A percentile compares a stretch with the other conserved stretches of the same genome.
phyloP scores from a whole-genome alignment of 2,329 filamentous ascomycete genomes.

The Phyllachora maydis region DNA sequence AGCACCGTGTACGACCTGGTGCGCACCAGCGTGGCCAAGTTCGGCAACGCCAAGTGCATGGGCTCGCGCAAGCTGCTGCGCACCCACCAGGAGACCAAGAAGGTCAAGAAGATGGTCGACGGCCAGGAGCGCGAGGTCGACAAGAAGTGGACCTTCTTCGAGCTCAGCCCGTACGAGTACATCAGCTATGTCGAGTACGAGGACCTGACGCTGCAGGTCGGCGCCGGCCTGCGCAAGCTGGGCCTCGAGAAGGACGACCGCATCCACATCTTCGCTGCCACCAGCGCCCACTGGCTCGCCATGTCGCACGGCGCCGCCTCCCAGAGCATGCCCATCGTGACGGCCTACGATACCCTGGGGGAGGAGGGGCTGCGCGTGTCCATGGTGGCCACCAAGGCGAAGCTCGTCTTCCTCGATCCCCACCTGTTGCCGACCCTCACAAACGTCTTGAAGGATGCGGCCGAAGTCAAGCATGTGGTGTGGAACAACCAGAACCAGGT shows the following conservation, averaged over 20 bases:
- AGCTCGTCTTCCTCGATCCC: conserved; percentile 55
- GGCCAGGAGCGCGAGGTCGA: conserved; percentile 61
- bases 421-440: conserved; percentile 38
- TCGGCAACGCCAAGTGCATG: conserved; percentile 41
- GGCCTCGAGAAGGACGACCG: conserved; percentile 48
- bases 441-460: conserved; percentile 30
- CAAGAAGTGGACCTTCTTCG: conserved; percentile 77
- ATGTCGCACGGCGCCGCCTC: conserved; percentile 34
- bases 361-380: conserved; percentile 59
- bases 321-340: conserved; percentile 66
- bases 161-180: conserved; percentile 62
- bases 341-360: conserved; percentile 65
- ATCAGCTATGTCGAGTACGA: conserved; percentile 63
- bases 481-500: conserved; percentile 32
- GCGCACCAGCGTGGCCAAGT: conserved; percentile 41
- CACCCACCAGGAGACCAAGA: conserved; percentile 68
- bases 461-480: conserved; percentile 27
- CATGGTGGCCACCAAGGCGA: conserved; percentile 49
- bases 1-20: conserved; percentile 61
- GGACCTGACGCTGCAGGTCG: conserved; percentile 43
- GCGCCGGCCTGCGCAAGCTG: conserved; percentile 50
- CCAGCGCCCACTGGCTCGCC: conserved; percentile 32
- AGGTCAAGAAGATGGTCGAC: conserved; percentile 73
- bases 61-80: conserved; percentile 56
- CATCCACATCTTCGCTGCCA: conserved; percentile 65